Conservation (phyloP, 768 basidiomycete species). For the Auricularia sp. region DNA sequence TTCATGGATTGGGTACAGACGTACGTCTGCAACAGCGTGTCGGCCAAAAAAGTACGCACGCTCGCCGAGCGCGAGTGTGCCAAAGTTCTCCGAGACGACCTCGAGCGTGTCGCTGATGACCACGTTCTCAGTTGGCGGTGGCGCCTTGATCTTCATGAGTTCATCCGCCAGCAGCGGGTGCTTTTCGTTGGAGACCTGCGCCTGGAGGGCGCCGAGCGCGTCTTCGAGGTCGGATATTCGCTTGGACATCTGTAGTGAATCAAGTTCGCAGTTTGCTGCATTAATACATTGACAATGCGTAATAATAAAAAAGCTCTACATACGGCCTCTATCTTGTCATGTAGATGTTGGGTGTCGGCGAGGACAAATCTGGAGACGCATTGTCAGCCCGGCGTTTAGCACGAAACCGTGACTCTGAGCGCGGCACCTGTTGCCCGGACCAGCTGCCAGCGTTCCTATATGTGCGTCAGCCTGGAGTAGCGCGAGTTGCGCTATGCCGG, state of each 20-base stretch:
- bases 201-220: slow-evolving; percentile 49
- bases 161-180: slow-evolving; percentile 70
- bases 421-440: neutral
- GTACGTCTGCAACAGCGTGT: neutral
- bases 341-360: neutral
- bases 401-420: too few relatives aligned
- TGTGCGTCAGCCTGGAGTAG: too few relatives aligned
- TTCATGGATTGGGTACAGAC: neutral
- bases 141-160: slow-evolving; percentile 64
- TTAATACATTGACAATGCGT: too few relatives aligned
- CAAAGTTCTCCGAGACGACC: neutral
- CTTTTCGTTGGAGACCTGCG: slow-evolving; percentile 32
- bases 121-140: neutral
- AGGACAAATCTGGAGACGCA: neutral
- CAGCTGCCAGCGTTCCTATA: neutral
- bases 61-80: neutral
- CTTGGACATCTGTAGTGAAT: neutral
- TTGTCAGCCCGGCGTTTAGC: neutral
- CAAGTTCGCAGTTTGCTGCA: too few relatives aligned
- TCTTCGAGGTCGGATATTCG: slow-evolving; percentile 53
- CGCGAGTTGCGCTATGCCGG: neutral
- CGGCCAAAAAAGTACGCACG: neutral
- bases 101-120: neutral
- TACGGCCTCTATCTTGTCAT: neutral
- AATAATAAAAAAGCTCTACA: neutral